Evolutionary conservation across 2,329 filamentous ascomycete genomes (phyloP).

Genomic region (Leptographium wingfieldii): DNA sequence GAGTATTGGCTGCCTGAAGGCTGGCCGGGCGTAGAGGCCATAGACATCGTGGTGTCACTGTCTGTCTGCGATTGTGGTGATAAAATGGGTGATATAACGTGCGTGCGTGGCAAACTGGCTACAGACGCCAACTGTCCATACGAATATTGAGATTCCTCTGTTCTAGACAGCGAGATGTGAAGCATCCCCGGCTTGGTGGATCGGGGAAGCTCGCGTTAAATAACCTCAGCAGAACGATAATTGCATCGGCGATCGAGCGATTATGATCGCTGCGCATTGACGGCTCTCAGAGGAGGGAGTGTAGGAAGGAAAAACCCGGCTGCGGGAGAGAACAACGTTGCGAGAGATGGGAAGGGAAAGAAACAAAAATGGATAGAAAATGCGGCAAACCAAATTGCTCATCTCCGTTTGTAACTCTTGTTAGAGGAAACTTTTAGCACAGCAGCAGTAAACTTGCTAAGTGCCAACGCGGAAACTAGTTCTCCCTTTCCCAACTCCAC

Average conservation of each 20-base stretch:
- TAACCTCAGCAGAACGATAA: background rate
- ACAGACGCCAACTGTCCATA: background rate
- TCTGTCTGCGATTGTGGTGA: background rate
- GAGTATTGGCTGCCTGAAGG: background rate
- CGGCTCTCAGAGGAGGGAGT: background rate
- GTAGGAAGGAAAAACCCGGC: background rate
- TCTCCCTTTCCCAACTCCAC: background rate
- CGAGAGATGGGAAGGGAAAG: background rate
- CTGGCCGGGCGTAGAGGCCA: constrained; percentile 1
- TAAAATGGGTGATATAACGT: background rate
- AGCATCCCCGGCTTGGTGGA: background rate
- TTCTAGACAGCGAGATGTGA: background rate
- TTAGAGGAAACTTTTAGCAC: background rate
- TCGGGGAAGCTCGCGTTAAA: background rate
- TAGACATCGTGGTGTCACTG: background rate
- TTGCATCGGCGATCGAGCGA: background rate
- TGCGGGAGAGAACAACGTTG: background rate
- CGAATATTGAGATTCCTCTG: background rate
- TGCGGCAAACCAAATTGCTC: background rate
- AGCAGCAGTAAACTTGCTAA: background rate
- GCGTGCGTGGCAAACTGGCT: background rate
- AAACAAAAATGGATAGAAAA: background rate
- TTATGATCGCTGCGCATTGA: background rate
- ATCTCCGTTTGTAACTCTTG: background rate
- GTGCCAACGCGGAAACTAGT: background rate